Evolutionary conservation across 2,329 filamentous ascomycete genomes (phyloP).

Genomic region (Huntiella moniliformis): DNA sequence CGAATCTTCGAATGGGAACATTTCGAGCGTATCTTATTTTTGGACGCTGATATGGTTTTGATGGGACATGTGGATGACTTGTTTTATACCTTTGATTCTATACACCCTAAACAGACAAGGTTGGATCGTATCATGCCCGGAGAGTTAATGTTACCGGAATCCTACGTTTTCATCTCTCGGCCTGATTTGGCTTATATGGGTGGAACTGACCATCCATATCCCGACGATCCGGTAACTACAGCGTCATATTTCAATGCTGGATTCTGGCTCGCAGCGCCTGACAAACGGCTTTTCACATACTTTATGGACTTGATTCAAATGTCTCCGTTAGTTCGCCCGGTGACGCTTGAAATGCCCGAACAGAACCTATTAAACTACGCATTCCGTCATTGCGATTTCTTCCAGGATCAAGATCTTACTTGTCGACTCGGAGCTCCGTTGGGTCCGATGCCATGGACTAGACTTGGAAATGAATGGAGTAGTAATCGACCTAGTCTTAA

Average conservation of each 20-base stretch:
- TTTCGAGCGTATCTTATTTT: constrained; percentile 23
- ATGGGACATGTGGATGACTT: constrained; percentile 20
- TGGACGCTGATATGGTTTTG: constrained; percentile 25
- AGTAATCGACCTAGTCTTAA: constrained; percentile 6
- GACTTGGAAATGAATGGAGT: constrained; percentile 9
- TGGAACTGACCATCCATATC: constrained; percentile 19
- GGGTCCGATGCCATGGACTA: constrained; percentile 10
- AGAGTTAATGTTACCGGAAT: constrained; percentile 17
- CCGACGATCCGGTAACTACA: constrained; percentile 16
- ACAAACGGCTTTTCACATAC: constrained; percentile 20
- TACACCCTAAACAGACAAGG: constrained; percentile 12
- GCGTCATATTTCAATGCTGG: constrained; percentile 21
- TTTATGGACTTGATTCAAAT: constrained; percentile 19
- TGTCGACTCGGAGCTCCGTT: constrained; percentile 6
- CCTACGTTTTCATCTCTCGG: constrained; percentile 19
- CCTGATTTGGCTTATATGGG: constrained; percentile 18
- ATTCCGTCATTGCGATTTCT: constrained; percentile 17
- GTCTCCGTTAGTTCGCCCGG: constrained; percentile 17
- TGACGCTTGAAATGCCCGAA: constrained; percentile 22
- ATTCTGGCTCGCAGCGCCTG: constrained; percentile 23
- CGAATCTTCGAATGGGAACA: constrained; percentile 23
- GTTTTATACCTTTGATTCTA: constrained; percentile 18
- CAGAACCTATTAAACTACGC: constrained; percentile 27
- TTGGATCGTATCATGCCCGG: constrained; percentile 14
- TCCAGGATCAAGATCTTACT: constrained; percentile 2